phyloP scores from a whole-genome alignment of 176 grass and related monocot genomes.

The Raddia guianensis region DNA sequence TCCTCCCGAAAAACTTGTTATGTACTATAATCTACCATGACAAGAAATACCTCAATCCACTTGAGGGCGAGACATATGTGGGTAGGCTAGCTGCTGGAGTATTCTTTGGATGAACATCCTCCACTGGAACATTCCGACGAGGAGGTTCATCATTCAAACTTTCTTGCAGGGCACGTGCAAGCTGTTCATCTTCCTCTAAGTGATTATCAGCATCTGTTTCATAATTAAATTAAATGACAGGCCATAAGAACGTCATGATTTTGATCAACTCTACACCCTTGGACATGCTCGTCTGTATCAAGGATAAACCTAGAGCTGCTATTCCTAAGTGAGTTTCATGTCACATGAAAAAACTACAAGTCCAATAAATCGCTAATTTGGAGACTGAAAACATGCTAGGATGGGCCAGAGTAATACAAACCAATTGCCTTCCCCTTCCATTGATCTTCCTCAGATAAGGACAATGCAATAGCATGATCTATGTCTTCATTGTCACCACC shows the following conservation, averaged over 20 bases:
- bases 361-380: constrained; percentile 30
- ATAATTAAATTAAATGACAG: constrained; percentile 39
- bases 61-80: constrained; percentile 46
- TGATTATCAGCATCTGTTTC: constrained; percentile 40
- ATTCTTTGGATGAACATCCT: constrained; percentile 46
- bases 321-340: constrained; percentile 20
- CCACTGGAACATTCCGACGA: constrained; percentile 40
- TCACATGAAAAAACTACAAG: neutral
- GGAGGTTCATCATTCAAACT: constrained; percentile 73
- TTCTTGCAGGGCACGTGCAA: constrained; percentile 84
- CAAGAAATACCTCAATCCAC: constrained; percentile 59
- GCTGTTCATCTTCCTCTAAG: constrained; percentile 77
- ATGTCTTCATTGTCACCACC: constrained; percentile 67
- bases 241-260: constrained; percentile 20
- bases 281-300: constrained; percentile 14
- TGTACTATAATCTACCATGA: constrained; percentile 31
- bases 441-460: constrained; percentile 73
- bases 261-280: constrained; percentile 14
- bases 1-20: constrained; percentile 23
- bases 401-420: constrained; percentile 46
- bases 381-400: constrained; percentile 32
- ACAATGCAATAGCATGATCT: constrained; percentile 89
- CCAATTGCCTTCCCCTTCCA: constrained; percentile 75
- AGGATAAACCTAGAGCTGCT: constrained; percentile 26
- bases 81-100: constrained; percentile 43